phyloP scores from a whole-genome alignment of 2,329 filamentous ascomycete genomes.

The Zalaria sp. region DNA sequence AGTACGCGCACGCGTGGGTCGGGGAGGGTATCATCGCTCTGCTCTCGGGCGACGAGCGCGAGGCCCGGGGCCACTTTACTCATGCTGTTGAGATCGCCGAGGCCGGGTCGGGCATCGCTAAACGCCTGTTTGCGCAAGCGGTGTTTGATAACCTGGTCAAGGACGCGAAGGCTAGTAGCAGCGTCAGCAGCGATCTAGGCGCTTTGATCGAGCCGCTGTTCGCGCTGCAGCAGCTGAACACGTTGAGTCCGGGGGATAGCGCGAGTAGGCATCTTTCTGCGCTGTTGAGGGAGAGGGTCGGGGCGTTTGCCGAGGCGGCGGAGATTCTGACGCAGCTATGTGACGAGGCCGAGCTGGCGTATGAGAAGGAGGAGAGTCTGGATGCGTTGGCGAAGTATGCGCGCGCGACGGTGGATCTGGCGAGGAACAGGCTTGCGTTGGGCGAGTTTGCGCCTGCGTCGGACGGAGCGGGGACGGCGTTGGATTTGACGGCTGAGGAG shows the following conservation, averaged over 20 bases:
- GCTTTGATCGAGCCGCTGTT: conserved; percentile 75
- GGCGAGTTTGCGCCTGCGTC: conserved; percentile 53
- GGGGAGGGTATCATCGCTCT: conserved; percentile 81
- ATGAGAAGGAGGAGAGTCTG: conserved; percentile 68
- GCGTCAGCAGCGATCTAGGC: conserved; percentile 37
- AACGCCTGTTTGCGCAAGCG: conserved; percentile 65
- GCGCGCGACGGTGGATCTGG: conserved; percentile 73
- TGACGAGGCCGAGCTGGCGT: conserved; percentile 59
- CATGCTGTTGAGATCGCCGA: conserved; percentile 90
- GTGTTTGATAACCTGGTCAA: conserved; percentile 65
- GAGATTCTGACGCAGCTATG: conserved; percentile 53
- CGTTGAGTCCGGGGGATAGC: conserved; percentile 56
- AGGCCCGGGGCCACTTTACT: conserved; percentile 75
- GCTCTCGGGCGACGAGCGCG: conserved; percentile 56
- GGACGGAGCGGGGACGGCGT: conserved; percentile 66
- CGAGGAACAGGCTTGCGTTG: conserved; percentile 64
- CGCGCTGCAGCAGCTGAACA: conserved; percentile 66
- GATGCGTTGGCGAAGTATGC: conserved; percentile 63
- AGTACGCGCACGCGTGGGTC: conserved; percentile 86
- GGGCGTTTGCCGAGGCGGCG: conserved; percentile 52
- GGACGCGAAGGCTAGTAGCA: conserved; percentile 28
- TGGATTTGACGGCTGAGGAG: conserved; percentile 64
- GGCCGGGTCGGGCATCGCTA: conserved; percentile 56
- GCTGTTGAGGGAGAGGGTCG: conserved; percentile 67
- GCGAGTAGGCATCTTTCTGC: conserved; percentile 64